Evolutionary conservation across 768 basidiomycete genomes (phyloP), one percentile per base, ranked within the genome.

Genomic region (Phlebiopsis gigantea): DNA sequence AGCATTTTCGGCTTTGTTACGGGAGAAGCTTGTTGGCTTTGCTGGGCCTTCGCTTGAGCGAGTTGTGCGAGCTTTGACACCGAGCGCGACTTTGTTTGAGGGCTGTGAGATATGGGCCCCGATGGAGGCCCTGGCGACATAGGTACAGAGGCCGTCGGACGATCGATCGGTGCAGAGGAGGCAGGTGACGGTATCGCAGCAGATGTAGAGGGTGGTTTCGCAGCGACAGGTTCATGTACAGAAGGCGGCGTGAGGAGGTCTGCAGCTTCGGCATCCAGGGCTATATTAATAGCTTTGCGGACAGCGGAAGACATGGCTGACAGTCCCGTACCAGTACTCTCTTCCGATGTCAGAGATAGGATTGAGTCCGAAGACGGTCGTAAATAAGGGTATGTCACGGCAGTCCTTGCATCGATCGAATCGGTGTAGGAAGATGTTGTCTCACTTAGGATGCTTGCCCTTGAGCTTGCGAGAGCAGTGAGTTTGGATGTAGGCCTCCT

Each of bases 51-150:
- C 15, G 77, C 79, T 64, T 87, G 85, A 7, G 90, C 89, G 25
- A 92, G 77, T 60, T 83, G 75, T 7, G 87, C 86, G 9, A 93
- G 75, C 65, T 91, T 88, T 9, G 90, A 90, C n/a, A 79, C 78
- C 30, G 61, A 61, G 12, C 63, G 53, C 5, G 60, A 54, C n/a
- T 57, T 41, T 19, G 46, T 44, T 28, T 59, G 39, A 10, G 57
- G 21, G 51, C 29, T 53, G 39, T 9, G 12, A 26, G 46, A 29
- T 28, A 56, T 53, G 29, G 29, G n/a, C n/a, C n/a, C n/a, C n/a
- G n/a, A n/a, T n/a, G n/a, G 44, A 52, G 51, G 46, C 17, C 46
- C 15, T 45, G 25, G n/a, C n/a, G n/a, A 17, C 8, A 24, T 5
- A 25, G 53, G 31, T 4, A 26, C 42, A 45, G 59, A 24, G 25